phyloP scores from a whole-genome alignment of 2,329 filamentous ascomycete species.

The Claviceps cyperi region DNA sequence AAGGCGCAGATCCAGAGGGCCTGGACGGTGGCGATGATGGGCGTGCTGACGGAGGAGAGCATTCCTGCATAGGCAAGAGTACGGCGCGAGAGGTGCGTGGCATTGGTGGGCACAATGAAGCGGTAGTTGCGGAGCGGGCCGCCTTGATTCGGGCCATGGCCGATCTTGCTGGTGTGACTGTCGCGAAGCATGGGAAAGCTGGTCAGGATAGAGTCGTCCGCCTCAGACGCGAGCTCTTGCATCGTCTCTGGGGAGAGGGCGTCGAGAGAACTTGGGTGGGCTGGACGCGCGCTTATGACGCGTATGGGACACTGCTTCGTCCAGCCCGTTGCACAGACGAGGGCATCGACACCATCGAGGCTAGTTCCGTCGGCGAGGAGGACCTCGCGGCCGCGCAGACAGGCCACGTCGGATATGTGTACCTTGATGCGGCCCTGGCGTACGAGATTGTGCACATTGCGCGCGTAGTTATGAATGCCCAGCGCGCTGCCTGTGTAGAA shows the following conservation, averaged over 20 bases:
- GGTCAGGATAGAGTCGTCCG: conserved; percentile 1
- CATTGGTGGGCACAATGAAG: conserved; percentile 1
- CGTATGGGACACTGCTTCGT: conserved; percentile 27
- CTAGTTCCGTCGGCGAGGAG: conserved; percentile 25
- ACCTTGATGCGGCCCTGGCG: conserved; percentile 31
- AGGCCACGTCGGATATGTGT: conserved; percentile 30
- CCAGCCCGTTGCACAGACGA: conserved; percentile 41
- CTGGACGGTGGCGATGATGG: not conserved
- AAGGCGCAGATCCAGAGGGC: conserved; percentile 1
- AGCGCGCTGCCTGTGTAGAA: not conserved
- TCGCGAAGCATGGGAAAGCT: not conserved
- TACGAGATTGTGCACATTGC: conserved; percentile 42
- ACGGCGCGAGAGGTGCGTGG: not conserved
- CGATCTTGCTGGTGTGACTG: not conserved
- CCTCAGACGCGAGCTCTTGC: not conserved
- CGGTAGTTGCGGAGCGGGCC: not conserved
- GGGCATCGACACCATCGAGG: conserved; percentile 26
- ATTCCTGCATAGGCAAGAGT: conserved; percentile 1
- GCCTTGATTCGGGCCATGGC: not conserved
- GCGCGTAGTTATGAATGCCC: not conserved
- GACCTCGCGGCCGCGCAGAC: conserved; percentile 24
- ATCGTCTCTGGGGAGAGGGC: not conserved
- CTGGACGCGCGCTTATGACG: conserved; percentile 15
- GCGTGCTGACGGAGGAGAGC: not conserved
- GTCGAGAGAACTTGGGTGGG: not conserved